These are phyloP conservation scores for Aciculosporium take DNA, from an alignment of 2,329 filamentous ascomycete genomes.

Conservation along the genomic window DNA sequence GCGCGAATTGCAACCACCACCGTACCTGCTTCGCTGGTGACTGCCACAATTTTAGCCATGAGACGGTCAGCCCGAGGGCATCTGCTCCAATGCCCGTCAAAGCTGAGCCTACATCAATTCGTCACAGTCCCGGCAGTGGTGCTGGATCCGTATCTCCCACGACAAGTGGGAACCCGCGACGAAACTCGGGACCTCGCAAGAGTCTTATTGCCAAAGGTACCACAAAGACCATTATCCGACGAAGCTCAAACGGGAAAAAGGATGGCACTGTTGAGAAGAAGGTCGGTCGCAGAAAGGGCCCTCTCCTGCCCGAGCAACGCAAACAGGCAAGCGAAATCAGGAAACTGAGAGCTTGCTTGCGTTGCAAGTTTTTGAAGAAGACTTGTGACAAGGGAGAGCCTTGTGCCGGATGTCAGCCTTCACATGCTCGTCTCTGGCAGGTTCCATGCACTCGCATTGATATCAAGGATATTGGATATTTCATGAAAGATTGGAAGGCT, in stretches of 20 bases:
- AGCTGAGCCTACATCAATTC: constrained; percentile 32
- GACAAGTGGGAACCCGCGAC: constrained; percentile 45
- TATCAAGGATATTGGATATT: constrained; percentile 96
- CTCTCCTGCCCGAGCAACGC: constrained; percentile 80
- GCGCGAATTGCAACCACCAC: constrained; percentile 25
- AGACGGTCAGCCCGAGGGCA: constrained; percentile 52
- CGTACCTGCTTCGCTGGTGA: constrained; percentile 49
- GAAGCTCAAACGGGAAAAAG: constrained; percentile 63
- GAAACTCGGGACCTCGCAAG: constrained; percentile 58
- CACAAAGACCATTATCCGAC: constrained; percentile 70
- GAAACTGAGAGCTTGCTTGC: constrained; percentile 82
- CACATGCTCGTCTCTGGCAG: constrained; percentile 90
- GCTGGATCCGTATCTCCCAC: constrained; percentile 47
- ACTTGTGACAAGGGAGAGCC: constrained; percentile 97
- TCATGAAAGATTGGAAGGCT: constrained; percentile 99
- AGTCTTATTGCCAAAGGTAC: constrained; percentile 67
- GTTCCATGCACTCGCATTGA: constrained; percentile 95
- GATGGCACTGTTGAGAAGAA: constrained; percentile 74
- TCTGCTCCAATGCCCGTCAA: constrained; percentile 58
- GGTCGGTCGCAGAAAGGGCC: constrained; percentile 78
- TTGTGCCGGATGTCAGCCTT: constrained; percentile 87
- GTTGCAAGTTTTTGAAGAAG: constrained; percentile 98
- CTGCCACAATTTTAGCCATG: constrained; percentile 31
- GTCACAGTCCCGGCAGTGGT: constrained; percentile 46
- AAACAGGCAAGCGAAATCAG: constrained; percentile 95